phyloP scores from a whole-genome alignment of 2,329 filamentous ascomycete species.

The Colletotrichum eremochloae region DNA sequence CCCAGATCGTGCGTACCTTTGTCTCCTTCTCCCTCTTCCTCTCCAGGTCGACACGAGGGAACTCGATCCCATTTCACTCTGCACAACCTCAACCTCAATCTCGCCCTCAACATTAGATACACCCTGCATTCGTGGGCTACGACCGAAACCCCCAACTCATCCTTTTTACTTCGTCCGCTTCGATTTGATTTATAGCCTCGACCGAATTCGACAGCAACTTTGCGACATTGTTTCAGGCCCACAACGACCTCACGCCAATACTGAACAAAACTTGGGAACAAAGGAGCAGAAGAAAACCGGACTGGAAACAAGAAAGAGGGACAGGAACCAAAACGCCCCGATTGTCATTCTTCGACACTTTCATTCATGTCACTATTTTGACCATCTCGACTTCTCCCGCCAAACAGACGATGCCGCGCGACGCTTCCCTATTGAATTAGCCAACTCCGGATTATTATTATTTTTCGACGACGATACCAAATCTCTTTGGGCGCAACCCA shows the following conservation, averaged over 20 bases:
- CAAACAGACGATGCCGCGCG: slow-evolving; percentile 32
- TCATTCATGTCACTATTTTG: slow-evolving; percentile 26
- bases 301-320: slow-evolving; percentile 9
- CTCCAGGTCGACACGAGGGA: slow-evolving; percentile 34
- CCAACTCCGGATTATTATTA: not conserved
- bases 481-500: slow-evolving; percentile 8
- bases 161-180: slow-evolving; percentile 2
- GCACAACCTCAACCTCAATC: slow-evolving; percentile 11
- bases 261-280: slow-evolving; percentile 8
- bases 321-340: slow-evolving; percentile 17
- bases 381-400: slow-evolving; percentile 4
- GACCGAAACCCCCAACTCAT: slow-evolving; percentile 1
- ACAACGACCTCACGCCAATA: slow-evolving; percentile 17
- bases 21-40: slow-evolving; percentile 31
- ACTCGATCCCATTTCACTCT: slow-evolving; percentile 25
- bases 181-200: slow-evolving; percentile 14
- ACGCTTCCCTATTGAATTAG: slow-evolving; percentile 26
- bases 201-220: slow-evolving; percentile 7
- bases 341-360: slow-evolving; percentile 19
- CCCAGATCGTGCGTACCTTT: slow-evolving; percentile 38
- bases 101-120: not conserved
- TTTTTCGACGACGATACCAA: slow-evolving; percentile 8
- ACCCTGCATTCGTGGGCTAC: not conserved
- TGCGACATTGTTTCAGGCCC: slow-evolving; percentile 37
- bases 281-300: slow-evolving; percentile 7